Evolutionary conservation across 352 stramenopile genomes (phyloP), one percentile per base, ranked within the genome.

Genomic region (Phytophthora sojae): DNA sequence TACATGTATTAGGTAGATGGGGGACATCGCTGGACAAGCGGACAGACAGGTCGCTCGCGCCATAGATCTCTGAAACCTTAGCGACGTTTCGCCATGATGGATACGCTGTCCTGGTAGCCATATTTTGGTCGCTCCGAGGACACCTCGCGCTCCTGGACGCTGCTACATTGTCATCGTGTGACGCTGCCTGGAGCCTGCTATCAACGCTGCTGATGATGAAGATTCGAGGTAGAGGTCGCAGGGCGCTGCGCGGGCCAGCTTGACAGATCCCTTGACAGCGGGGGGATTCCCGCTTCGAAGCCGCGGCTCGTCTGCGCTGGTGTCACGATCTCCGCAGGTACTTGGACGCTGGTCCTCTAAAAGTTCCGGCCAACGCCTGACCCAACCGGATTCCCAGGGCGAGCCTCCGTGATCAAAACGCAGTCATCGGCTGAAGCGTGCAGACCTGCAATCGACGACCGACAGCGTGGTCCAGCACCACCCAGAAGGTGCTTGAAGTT

Each of bases 11-110:
- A 45, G 37, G 37, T 6, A 45, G 37, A 45, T n/a, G 42, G 17
- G 42, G 15, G 14, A 50, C 42, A 23, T 45, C 37, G 37, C 11
- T 45, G 37, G 37, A 45, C 37, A 45, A 15, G 37, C 37, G 2
- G 37, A 3, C 37, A 45, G 37, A 45, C 37, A 19, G 37, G 37
- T n/a, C 37, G 14, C 0, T 0, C 37, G 37, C 37, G 37, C 37
- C 1, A 47, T 49, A 49, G 45, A 52, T 52, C 45, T 25, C 45
- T 52, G 45, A 52, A 51, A 52, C 45, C 45, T 26, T 52, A 52
- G 45, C 44, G 44, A 51, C 37, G 37, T 0, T 45, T 45, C 7
- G 45, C n/a, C n/a, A n/a, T 6, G 42, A 3, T 23, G 42, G 42
- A 21, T 49, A 21, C 15, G 42, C 42, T 2, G 29, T 35, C 29